Evolutionary conservation across 228 moss, liverwort and hornwort species (phyloP), one percentile per base, ranked within the genome.

Genomic region (Sphagnum fallax): DNA sequence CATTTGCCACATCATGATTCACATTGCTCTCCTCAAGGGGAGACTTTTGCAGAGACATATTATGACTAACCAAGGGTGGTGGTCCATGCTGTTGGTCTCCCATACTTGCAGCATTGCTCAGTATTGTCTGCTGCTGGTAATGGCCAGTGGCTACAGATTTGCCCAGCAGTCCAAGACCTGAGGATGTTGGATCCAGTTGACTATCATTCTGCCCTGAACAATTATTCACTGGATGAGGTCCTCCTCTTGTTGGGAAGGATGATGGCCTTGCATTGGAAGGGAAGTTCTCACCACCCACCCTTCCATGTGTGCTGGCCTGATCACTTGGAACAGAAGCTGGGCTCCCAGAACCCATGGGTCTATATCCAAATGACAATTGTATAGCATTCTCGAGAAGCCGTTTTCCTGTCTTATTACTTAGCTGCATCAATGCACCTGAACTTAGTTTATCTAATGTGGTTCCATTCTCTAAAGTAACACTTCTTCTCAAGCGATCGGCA

Each of bases 391-490:
- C 83, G 60, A 81, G 58, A 49, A 87, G 74, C 64, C 78, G 77
- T 69, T 87, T 76, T 66, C 83, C 83, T 47, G 74, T 78, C 74
- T 75, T 87, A 64, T 81, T 81, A 74, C 83, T 83, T 70, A 87
- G 68, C 61, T 80, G 80, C 74, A 74, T 70, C 70, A 83, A 64
- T 58, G 80, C 80, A 59, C 78, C 76, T n/a, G 76, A 72, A 73
- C 78, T 83, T 51, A 86, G 72, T 48, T 83, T 70, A 69, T 83
- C 83, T 64, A 86, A 74, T 68, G 80, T 76, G 53, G 72, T 80
- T 47, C 76, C 72, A 13, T 71, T 86, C 64, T 80, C 87, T 70
- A 83, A 70, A 5, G 75, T 72, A 71, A 81, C 69, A 63, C 78
- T 78, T 62, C 78, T 65, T 65, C 65, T 78, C 65, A 74, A 73